Conservation (phyloP, 1,284 basidiomycete genomes). For the Paramarasmius palmivorus region DNA sequence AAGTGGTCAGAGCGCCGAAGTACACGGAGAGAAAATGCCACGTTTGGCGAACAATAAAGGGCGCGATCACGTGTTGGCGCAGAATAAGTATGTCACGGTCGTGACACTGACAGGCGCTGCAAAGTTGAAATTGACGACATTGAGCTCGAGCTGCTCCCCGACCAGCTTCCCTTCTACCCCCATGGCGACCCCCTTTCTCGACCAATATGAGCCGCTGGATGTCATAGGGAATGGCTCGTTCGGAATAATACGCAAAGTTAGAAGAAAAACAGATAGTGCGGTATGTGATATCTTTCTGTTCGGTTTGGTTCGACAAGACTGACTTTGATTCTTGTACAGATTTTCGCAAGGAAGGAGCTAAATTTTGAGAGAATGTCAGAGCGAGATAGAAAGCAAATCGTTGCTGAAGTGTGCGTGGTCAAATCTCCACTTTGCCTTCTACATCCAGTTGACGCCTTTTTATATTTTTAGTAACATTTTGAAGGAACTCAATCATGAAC, state of each 20-base stretch:
- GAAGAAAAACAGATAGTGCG: constrained; percentile 80
- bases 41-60: constrained; percentile 1
- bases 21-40: background rate
- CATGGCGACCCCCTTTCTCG: constrained; percentile 49
- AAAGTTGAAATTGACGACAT: constrained; percentile 5
- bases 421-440: background rate
- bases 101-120: background rate
- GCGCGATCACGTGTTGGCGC: constrained; percentile 2
- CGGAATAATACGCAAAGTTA: constrained; percentile 93
- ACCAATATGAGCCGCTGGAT: constrained; percentile 85
- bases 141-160: constrained; percentile 1
- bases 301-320: background rate
- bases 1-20: background rate
- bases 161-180: constrained; percentile 2
- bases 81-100: background rate
- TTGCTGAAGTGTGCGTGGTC: constrained; percentile 89
- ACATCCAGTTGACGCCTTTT: constrained; percentile 7
- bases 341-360: constrained; percentile 92
- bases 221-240: constrained; percentile 97
- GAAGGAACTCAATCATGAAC: constrained; percentile 90
- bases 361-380: constrained; percentile 95
- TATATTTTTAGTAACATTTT: constrained; percentile 80
- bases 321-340: constrained; percentile 37
- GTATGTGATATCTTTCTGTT: constrained; percentile 46
- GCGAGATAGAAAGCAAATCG: constrained; percentile 91